These are phyloP conservation scores for Fusarium sp. DNA, from an alignment of 2,329 filamentous ascomycete species.

Conservation along the genomic window DNA sequence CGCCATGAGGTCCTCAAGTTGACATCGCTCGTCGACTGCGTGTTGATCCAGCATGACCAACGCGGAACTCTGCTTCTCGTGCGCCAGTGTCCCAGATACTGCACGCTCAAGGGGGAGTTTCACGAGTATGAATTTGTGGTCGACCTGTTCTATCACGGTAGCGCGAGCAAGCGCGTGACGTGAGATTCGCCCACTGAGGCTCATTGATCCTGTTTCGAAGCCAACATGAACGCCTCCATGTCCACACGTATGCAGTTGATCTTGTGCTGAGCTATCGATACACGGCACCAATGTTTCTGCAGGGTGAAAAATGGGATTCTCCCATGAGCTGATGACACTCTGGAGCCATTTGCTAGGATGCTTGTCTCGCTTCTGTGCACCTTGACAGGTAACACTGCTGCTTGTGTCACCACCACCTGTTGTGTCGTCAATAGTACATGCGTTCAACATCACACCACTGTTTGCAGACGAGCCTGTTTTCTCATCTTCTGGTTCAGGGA, in stretches of 20 bases:
- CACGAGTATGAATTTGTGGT: conserved; percentile 86
- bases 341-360: conserved; percentile 65
- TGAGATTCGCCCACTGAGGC: conserved; percentile 63
- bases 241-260: neutral
- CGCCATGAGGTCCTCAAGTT: conserved; percentile 77
- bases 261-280: conserved; percentile 36
- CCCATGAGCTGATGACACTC: conserved; percentile 71
- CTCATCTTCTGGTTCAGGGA: conserved; percentile 18
- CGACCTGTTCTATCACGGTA: conserved; percentile 82
- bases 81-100: neutral
- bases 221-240: conserved; percentile 34
- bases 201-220: conserved; percentile 46
- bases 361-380: conserved; percentile 2
- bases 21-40: conserved; percentile 89
- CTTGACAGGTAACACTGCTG: neutral
- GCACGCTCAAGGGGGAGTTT: conserved; percentile 57
- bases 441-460: neutral
- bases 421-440: neutral
- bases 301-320: conserved; percentile 78
- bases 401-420: neutral
- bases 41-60: conserved; percentile 91
- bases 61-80: conserved; percentile 53
- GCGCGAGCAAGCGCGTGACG: conserved; percentile 69
- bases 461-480: neutral
- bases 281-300: conserved; percentile 58